Base-by-base conservation (phyloP, 345 rosid species). In the Cardiospermum halicacabum region DNA sequence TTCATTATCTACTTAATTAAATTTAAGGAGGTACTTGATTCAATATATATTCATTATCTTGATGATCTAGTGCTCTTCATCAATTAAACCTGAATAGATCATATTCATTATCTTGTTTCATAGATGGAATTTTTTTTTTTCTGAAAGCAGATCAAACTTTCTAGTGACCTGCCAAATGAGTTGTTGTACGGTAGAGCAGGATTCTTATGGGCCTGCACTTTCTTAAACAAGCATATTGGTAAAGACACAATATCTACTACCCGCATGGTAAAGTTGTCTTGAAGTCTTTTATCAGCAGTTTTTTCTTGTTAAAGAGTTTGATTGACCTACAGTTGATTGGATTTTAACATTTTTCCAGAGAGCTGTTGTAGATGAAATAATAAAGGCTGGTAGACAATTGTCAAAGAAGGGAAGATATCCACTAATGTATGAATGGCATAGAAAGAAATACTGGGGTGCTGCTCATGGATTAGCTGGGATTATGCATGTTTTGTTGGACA, bases 371-470 rank as follows among this genome's bases (percentile, higher is more conserved):
- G 79, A 81, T 60, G 87, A 83, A 59, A 71, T 80, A n/a, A 78
- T 88, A 7, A 69, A 72, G 73, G 64, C 77, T 19, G 94, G 89
- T 34, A 82, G 86, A 55, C 72, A 25, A 62, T 50, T 82, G 59
- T 71, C 79, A 13, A 73, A 32, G 49, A 68, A 68, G 37, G 87
- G 76, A 42, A 74, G 68, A 75, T 85, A 84, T 53, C 85, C 87
- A 1, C 66, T 88, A 72, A 85, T 85, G 94, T 81, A 78, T 74
- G 91, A 88, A 74, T 88, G 91, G 94, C 89, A 88, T 64, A 87
- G 94, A 12, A 81, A 77, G 68, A 85, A 72, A 75, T 88, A 85
- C 32, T 83, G 87, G 89, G 91, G 94, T 27, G 89, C 94, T 65
- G 89, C 89, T 6, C 87, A 88, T 69, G 94, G 94, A 42, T 61